Percentiles rank a stretch among this genome's conserved stretches.
Evolutionary conservation across 2,329 filamentous ascomycete species (phyloP).

Genomic region (Claviceps sp.): DNA sequence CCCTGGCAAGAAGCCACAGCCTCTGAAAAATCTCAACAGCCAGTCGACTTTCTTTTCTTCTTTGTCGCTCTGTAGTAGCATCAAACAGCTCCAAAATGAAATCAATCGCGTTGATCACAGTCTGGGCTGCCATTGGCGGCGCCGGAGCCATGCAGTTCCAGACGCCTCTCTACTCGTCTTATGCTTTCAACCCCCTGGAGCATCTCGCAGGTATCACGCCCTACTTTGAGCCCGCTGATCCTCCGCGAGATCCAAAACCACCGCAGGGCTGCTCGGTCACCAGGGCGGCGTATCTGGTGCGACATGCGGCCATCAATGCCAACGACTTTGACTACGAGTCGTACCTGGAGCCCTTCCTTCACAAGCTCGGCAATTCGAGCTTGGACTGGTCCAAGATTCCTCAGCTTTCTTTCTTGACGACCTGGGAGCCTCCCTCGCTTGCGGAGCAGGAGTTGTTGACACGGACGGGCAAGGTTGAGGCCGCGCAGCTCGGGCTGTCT

Average conservation of each 20-base stretch:
- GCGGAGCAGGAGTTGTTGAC: slow-evolving; percentile 47
- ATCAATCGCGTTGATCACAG: not conserved
- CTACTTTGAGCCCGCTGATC: slow-evolving; percentile 42
- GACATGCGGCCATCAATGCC: slow-evolving; percentile 47
- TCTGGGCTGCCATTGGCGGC: not conserved
- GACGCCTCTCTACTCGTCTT: slow-evolving; percentile 28
- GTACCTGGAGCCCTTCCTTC: slow-evolving; percentile 42
- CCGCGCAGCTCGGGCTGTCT: slow-evolving; percentile 45
- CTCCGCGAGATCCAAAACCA: slow-evolving; percentile 17
- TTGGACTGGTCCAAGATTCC: slow-evolving; percentile 45
- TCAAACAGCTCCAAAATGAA: not conserved
- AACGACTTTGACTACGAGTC: slow-evolving; percentile 46
- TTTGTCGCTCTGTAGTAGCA: not conserved
- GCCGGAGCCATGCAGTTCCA: slow-evolving; percentile 3
- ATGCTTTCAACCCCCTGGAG: slow-evolving; percentile 38
- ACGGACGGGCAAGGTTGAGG: slow-evolving; percentile 45
- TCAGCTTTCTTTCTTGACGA: slow-evolving; percentile 39
- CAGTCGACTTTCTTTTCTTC: not conserved
- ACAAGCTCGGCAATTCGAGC: slow-evolving; percentile 45
- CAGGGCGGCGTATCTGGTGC: slow-evolving; percentile 40
- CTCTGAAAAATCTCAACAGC: not conserved
- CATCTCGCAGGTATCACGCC: slow-evolving; percentile 43
- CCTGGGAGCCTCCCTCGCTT: slow-evolving; percentile 43
- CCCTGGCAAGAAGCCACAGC: too few relatives aligned
- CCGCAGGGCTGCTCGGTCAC: slow-evolving; percentile 37